Conservation (phyloP, 169 alveolate species). For the Plasmodium falciparum region DNA sequence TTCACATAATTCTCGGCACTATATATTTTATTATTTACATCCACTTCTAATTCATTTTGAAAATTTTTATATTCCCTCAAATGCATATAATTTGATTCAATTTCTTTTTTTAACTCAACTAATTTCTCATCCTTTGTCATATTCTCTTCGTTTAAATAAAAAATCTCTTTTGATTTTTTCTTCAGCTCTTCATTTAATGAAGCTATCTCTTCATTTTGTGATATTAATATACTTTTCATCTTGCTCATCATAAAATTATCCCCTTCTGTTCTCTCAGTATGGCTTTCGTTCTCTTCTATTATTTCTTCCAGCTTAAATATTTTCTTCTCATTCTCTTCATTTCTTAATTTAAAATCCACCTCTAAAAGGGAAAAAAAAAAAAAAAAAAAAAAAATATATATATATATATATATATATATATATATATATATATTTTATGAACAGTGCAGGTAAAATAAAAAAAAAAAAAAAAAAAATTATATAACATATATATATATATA, state of each 20-base stretch:
- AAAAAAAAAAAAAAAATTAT: background rate
- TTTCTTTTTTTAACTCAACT: constrained; percentile 57
- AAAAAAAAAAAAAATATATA: background rate
- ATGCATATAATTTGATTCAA: constrained; percentile 36
- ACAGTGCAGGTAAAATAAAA: background rate
- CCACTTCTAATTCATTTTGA: constrained; percentile 29
- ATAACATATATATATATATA: background rate
- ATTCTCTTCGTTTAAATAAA: constrained; percentile 53
- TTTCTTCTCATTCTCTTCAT: constrained; percentile 26
- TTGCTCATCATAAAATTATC: constrained; percentile 25
- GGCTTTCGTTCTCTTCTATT: constrained; percentile 6
- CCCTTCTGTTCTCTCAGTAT: constrained; percentile 9
- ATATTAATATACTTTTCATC: constrained; percentile 48
- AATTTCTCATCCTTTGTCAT: constrained; percentile 53
- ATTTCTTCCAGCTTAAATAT: constrained; percentile 1
- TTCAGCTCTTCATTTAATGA: constrained; percentile 48
- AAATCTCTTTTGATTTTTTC: constrained; percentile 37
- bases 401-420: background rate
- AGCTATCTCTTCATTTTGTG: constrained; percentile 66
- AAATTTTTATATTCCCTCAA: constrained; percentile 32
- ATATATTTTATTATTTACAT: constrained; percentile 50
- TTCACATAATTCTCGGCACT: constrained; percentile 37
- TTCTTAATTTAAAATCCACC: constrained; percentile 28
- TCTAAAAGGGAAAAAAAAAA: constrained; percentile 6
- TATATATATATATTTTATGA: background rate